Evolutionary conservation across 371 early-diverging fungal genomes (phyloP).

Genomic region (Mucor racemosus): DNA sequence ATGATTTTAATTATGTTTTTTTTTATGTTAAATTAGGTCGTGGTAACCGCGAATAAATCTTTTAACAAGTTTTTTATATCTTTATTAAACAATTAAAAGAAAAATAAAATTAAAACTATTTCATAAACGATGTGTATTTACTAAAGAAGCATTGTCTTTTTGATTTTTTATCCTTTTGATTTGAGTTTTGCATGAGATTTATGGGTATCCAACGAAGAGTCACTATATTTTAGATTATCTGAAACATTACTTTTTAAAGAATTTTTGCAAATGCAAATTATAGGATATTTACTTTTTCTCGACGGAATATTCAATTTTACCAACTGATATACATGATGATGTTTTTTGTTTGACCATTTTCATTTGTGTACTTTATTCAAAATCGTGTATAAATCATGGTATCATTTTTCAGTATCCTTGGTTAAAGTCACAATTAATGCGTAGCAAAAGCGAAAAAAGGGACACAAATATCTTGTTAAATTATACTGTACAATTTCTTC

Average conservation of each 20-base stretch:
- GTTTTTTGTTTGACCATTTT: too few species aligned
- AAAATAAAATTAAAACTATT: not conserved
- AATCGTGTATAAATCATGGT: not conserved
- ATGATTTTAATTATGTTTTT: too few species aligned
- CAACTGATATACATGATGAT: too few species aligned
- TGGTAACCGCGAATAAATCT: constrained; percentile 47
- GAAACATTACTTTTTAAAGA: too few species aligned
- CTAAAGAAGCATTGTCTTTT: not conserved
- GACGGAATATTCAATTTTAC: too few species aligned
- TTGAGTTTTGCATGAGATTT: too few species aligned
- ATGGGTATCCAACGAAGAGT: too few species aligned
- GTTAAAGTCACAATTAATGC: constrained; percentile 8
- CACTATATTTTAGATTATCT: too few species aligned
- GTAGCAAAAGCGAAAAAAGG: not conserved
- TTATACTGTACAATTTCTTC: not conserved
- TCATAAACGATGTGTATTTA: not conserved
- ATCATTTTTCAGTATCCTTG: not conserved
- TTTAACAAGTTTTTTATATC: constrained; percentile 6
- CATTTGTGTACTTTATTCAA: too few species aligned
- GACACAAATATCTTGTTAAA: not conserved
- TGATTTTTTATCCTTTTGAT: too few species aligned
- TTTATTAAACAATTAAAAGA: constrained; percentile 5
- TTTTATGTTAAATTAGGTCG: constrained; percentile 26
- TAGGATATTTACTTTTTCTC: too few species aligned
- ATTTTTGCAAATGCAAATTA: too few species aligned